phyloP scores from a whole-genome alignment of 2,329 filamentous ascomycete genomes.

The Cercospora sesami region DNA sequence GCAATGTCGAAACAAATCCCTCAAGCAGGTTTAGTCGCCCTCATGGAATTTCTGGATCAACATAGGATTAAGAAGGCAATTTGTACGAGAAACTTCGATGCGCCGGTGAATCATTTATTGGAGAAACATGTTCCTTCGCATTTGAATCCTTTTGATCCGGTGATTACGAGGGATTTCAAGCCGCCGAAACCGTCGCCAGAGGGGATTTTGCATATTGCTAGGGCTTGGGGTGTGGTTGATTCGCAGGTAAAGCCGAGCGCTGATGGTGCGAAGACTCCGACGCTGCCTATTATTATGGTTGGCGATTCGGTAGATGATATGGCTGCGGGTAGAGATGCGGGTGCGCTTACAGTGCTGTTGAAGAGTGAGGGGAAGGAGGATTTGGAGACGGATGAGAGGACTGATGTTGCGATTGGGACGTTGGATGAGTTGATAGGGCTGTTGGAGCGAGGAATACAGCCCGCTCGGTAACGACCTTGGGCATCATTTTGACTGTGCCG shows the following conservation, averaged over 20 bases:
- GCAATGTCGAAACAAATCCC: conserved; percentile 80
- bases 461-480: not conserved
- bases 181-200: conserved; percentile 87
- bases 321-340: conserved; percentile 77
- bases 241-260: conserved; percentile 31
- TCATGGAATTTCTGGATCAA: conserved; percentile 80
- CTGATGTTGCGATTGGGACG: conserved; percentile 38
- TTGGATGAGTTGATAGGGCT: conserved; percentile 38
- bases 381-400: conserved; percentile 37
- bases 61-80: conserved; percentile 73
- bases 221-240: conserved; percentile 64
- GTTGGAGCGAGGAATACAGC: conserved; percentile 29
- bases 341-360: conserved; percentile 86
- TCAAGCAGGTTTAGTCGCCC: conserved; percentile 71
- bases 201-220: conserved; percentile 82
- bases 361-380: conserved; percentile 41
- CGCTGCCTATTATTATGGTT: conserved; percentile 51
- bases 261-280: conserved; percentile 13
- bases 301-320: conserved; percentile 83
- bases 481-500: not conserved
- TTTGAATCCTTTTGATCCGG: conserved; percentile 63
- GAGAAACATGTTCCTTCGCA: conserved; percentile 69
- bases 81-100: conserved; percentile 91
- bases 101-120: conserved; percentile 73
- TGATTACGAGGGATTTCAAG: conserved; percentile 79